Conservation (phyloP, 352 stramenopile genomes). For the Phytophthora hibernalis region DNA sequence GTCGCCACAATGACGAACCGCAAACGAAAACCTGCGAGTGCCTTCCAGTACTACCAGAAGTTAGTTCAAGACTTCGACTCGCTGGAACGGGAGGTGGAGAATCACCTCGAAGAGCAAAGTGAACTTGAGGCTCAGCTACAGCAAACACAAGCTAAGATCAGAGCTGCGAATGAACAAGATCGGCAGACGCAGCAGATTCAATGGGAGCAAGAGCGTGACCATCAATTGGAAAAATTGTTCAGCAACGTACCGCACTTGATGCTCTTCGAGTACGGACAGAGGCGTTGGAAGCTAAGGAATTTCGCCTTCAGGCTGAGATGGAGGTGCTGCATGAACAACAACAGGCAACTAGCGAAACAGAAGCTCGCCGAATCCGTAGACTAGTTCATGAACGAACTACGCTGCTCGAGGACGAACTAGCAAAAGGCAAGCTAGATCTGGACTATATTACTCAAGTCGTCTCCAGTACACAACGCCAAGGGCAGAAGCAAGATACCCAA, state of each 20-base stretch:
- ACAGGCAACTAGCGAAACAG: slow-evolving; percentile 41
- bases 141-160: slow-evolving; percentile 22
- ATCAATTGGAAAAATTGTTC: slow-evolving; percentile 42
- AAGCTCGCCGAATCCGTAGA: slow-evolving; percentile 48
- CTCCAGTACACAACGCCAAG: slow-evolving; percentile 18
- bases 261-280: slow-evolving; percentile 28
- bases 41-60: slow-evolving; percentile 66
- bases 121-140: slow-evolving; percentile 40
- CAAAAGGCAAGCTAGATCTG: slow-evolving; percentile 52
- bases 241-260: slow-evolving; percentile 30
- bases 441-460: slow-evolving; percentile 57
- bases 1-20: neutral
- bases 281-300: slow-evolving; percentile 47
- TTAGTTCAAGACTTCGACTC: slow-evolving; percentile 54
- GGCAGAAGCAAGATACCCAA: slow-evolving; percentile 13
- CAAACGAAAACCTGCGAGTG: slow-evolving; percentile 32
- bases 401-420: slow-evolving; percentile 57
- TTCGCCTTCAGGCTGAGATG: slow-evolving; percentile 54
- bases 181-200: slow-evolving; percentile 30
- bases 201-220: slow-evolving; percentile 53
- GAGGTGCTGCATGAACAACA: slow-evolving; percentile 57
- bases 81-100: slow-evolving; percentile 55
- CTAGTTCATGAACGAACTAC: slow-evolving; percentile 53
- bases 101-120: slow-evolving; percentile 27
- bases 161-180: slow-evolving; percentile 20